Conservation (phyloP, 2,329 filamentous ascomycete genomes). For the Botryotinia convoluta region DNA sequence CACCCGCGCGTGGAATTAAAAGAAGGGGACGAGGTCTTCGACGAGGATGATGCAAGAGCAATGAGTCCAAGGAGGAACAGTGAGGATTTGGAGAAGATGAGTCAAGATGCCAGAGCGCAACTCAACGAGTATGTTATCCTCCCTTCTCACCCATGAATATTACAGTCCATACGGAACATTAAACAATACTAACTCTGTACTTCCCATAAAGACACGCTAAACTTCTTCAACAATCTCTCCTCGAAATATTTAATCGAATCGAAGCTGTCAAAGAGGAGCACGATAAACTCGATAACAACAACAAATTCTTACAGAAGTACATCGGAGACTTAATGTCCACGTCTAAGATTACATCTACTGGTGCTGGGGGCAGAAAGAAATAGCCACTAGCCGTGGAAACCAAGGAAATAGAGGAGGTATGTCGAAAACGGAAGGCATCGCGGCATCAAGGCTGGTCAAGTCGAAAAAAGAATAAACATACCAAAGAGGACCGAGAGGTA, state of each 20-base stretch:
- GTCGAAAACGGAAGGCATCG: slow-evolving; percentile 16
- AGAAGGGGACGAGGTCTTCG: slow-evolving; percentile 64
- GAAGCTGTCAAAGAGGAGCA: slow-evolving; percentile 93
- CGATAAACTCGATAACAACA: slow-evolving; percentile 94
- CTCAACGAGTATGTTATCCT: slow-evolving; percentile 49
- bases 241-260: slow-evolving; percentile 88
- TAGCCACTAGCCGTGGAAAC: slow-evolving; percentile 22
- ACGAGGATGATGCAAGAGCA: slow-evolving; percentile 82
- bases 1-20: slow-evolving; percentile 69
- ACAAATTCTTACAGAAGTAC: slow-evolving; percentile 96
- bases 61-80: slow-evolving; percentile 93
- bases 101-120: slow-evolving; percentile 73
- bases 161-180: neutral
- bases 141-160: too few relatives aligned
- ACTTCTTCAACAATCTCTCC: slow-evolving; percentile 80
- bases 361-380: slow-evolving; percentile 35
- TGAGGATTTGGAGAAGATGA: slow-evolving; percentile 84
- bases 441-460: slow-evolving; percentile 16
- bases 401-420: slow-evolving; percentile 17
- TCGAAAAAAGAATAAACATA: slow-evolving; percentile 15
- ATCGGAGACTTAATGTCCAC: slow-evolving; percentile 93
- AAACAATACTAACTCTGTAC: slow-evolving; percentile 17
- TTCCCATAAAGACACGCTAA: slow-evolving; percentile 71
- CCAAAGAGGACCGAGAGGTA: slow-evolving; percentile 14
- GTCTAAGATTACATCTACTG: slow-evolving; percentile 64